Evolutionary conservation across 441 rosid species (phyloP), one percentile per base, ranked within the genome.

Genomic region (Populus hybrid): DNA sequence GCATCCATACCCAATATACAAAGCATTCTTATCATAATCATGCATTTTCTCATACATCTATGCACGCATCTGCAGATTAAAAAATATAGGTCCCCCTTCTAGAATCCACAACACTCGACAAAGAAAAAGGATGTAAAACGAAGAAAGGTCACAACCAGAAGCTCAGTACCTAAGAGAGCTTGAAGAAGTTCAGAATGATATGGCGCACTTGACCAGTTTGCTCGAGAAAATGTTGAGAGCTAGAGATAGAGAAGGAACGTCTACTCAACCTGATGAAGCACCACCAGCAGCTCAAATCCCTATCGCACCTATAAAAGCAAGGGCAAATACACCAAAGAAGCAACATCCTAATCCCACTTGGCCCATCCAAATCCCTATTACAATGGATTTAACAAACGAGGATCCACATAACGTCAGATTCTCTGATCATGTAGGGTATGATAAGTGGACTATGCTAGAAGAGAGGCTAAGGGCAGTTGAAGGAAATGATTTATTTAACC

Each of bases 251-350:
- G n/a, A 16, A 1, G 59, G 59, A 16, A 50, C 7, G 2, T 50
- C n/a, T 5, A 5, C 59, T 50, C 7, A 18, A 16, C 20, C 2
- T 1, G 2, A 16, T 1, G n/a, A 50, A 50, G 59, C 59, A 50
- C 59, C 20, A 50, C 0, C 56, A 4, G 7, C 6, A 14, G 2
- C 2, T 50, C 59, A 50, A 4, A 16, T 5, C 7, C 59, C 59
- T 16, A 0, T 16, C 0, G 2, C 59, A 50, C 59, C 59, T 4
- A 0, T 1, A 0, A 16, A 5, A 0, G 0, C 4, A 0, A 0
- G 59, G 59, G 7, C 2, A 50, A 16, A 18, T 5, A 16, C n/a
- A 1, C n/a, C 59, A 1, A 16, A 16, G 1, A 18, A 16, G 2
- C 59, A 16, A 0, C 8, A 28, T 28, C 29, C 2, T 1, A 6